These are phyloP conservation scores for Hericium coralloides DNA, from an alignment of 768 basidiomycete species.

Conservation along the genomic window DNA sequence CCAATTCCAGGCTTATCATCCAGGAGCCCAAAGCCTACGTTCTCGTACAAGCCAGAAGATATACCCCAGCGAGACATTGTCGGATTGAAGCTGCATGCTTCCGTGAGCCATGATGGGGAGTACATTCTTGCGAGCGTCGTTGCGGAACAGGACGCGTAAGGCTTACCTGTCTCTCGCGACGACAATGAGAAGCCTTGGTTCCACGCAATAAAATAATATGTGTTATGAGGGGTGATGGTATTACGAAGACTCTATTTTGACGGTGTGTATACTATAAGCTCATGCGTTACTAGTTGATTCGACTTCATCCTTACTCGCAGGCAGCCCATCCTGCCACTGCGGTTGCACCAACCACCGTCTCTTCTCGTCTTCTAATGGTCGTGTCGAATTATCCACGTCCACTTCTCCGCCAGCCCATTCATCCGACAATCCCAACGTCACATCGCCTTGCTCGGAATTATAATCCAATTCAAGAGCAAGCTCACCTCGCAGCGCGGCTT, in stretches of 20 bases:
- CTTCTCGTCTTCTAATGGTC: constrained; percentile 14
- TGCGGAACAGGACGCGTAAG: constrained; percentile 29
- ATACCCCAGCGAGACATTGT: constrained; percentile 8
- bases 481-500: constrained; percentile 41
- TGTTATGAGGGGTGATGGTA: not conserved
- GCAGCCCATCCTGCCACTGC: constrained; percentile 48
- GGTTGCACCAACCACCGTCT: constrained; percentile 35
- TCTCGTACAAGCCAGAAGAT: too few relatives aligned
- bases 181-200: too few relatives aligned
- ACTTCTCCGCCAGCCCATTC: constrained; percentile 8
- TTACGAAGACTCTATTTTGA: too few relatives aligned
- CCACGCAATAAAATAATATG: not conserved
- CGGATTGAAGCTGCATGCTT: constrained; percentile 45
- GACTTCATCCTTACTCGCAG: constrained; percentile 18
- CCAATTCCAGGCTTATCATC: too few relatives aligned
- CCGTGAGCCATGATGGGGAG: constrained; percentile 78
- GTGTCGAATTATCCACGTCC: constrained; percentile 8
- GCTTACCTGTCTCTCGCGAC: too few relatives aligned
- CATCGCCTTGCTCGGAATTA: constrained; percentile 1
- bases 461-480: constrained; percentile 28
- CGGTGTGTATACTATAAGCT: not conserved
- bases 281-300: not conserved
- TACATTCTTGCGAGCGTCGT: constrained; percentile 65
- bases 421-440: not conserved
- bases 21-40: too few relatives aligned